phyloP scores from a whole-genome alignment of 371 early-diverging fungal genomes.

The Aphelidium insulamus region DNA sequence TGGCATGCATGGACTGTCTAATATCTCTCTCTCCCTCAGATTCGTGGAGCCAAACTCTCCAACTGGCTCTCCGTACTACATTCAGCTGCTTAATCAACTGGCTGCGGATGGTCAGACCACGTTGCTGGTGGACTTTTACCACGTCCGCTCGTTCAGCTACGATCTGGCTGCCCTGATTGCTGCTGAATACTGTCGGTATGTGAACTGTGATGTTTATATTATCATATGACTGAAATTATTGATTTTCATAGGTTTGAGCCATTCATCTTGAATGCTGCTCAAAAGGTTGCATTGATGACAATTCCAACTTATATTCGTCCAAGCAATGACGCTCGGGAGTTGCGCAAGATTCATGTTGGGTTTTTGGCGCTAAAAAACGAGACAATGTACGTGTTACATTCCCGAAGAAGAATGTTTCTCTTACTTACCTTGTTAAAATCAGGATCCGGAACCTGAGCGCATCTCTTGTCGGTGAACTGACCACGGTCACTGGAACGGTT shows the following conservation, averaged over 20 bases:
- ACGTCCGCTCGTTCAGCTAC: conserved; percentile 34
- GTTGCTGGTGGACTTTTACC: conserved; percentile 50
- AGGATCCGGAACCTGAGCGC: conserved; percentile 74
- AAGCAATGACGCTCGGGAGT: conserved; percentile 8
- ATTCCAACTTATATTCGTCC: conserved; percentile 31
- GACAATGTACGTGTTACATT: too few species aligned
- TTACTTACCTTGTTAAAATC: conserved; percentile 22
- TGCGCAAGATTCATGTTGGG: conserved; percentile 45
- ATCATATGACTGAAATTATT: not conserved
- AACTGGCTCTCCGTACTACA: conserved; percentile 3
- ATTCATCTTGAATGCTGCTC: conserved; percentile 60
- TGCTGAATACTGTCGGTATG: conserved; percentile 52
- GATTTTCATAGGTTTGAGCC: conserved; percentile 40
- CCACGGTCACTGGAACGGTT: conserved; percentile 83
- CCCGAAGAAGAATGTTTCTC: too few species aligned
- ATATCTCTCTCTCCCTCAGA: not conserved
- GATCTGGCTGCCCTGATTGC: conserved; percentile 38
- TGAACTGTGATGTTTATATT: not conserved
- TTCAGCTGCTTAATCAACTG: conserved; percentile 13
- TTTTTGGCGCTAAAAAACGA: conserved; percentile 55
- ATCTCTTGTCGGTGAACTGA: conserved; percentile 62
- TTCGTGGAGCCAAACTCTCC: not conserved
- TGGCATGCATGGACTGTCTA: not conserved
- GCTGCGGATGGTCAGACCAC: conserved; percentile 15
- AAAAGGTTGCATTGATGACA: conserved; percentile 39